Evolutionary conservation across 2,329 filamentous ascomycete genomes (phyloP).

Genomic region (Diaporthe caulivora): DNA sequence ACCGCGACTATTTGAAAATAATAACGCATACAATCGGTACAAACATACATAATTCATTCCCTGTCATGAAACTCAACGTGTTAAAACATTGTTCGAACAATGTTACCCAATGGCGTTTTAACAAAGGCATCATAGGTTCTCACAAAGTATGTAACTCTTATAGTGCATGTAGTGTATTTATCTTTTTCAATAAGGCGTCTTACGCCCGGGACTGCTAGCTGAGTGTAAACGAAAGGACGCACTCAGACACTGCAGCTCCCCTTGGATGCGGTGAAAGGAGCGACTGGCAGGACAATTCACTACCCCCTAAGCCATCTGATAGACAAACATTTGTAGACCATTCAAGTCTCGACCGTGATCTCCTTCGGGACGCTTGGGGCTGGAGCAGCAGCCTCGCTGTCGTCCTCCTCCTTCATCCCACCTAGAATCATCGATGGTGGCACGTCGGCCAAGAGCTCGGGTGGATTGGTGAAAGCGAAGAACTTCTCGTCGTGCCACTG

Average conservation of each 20-base stretch:
- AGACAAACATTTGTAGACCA: neutral
- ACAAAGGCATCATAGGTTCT: too few species aligned
- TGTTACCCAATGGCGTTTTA: neutral
- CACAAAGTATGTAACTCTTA: neutral
- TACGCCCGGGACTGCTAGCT: neutral
- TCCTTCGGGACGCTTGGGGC: neutral
- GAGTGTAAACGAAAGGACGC: neutral
- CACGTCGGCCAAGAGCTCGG: constrained; percentile 60
- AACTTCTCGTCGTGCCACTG: constrained; percentile 69
- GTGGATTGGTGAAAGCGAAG: constrained; percentile 59
- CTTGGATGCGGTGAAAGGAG: neutral
- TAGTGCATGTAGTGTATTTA: neutral
- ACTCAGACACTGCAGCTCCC: neutral
- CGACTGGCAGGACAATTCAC: neutral
- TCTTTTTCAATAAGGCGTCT: neutral
- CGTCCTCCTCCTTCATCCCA: constrained; percentile 60
- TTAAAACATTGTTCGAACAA: neutral
- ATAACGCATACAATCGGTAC: too few species aligned
- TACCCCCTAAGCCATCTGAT: neutral
- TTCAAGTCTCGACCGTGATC: constrained; percentile 12
- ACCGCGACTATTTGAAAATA: too few species aligned
- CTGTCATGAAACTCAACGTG: too few species aligned
- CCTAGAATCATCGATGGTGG: constrained; percentile 62
- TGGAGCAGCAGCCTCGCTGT: constrained; percentile 35
- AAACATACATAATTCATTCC: too few species aligned